Evolutionary conservation across 202 grass and related monocot genomes (phyloP), one percentile per base, ranked within the genome.

Genomic region (Miscanthus sacchariflorus): DNA sequence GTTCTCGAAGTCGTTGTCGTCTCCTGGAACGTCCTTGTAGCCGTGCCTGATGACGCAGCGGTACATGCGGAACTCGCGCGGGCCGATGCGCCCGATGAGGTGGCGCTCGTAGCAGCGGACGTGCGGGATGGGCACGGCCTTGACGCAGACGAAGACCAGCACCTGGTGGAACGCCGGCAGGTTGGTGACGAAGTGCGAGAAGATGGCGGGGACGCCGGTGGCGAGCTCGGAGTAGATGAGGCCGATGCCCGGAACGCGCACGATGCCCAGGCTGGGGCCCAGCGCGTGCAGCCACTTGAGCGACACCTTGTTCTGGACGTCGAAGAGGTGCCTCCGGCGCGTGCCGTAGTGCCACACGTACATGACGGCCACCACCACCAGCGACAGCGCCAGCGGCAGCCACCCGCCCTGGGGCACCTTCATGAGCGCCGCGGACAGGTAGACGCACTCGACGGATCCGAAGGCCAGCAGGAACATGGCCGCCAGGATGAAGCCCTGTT

Each of bases 301-400:
- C n/a, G 95, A 92, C 59, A 96, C 94, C 85, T 92, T 93, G 76
- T 96, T 96, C 82, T 96, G 85, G 30, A 93, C 79, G 76, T 96
- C 91, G 76, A 92, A 93, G 36, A 63, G 49, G 89, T 93, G 91
- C 42, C 91, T 77, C 24, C 52, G 48, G 4, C 46, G 70, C 2
- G 90, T 90, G 67, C 91, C 94, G 75, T 96, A 96, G 88, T 96
- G 90, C 94, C 94, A 96, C n/a, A 92, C 80, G 74, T 96, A 93
- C 94, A 96, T 96, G 64, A 92, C 68, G 30, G 79, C 54, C 67
- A 96, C 89, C 46, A 96, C 70, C 42, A 90, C 76, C 8, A 93
- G 74, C 1, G 94, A 90, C 1, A 93, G 87, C 19, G 68, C 89
- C 24, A 96, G 82, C 15, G 94, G 94, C 33, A 80, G 70, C 91